Evolutionary conservation across 176 grass and related monocot genomes (phyloP).

Genomic region (Oryza brachyantha): DNA sequence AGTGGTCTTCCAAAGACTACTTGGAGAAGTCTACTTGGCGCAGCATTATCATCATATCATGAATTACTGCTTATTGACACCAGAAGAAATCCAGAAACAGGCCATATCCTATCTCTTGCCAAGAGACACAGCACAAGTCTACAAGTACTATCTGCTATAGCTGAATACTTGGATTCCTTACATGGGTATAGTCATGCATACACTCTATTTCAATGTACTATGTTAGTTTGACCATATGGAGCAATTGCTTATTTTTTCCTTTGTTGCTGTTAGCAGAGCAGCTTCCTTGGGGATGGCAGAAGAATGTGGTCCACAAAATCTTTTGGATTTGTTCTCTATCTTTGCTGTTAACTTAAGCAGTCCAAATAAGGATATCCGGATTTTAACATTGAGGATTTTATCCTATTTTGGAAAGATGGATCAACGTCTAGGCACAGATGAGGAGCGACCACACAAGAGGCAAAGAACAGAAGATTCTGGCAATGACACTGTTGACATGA

Average conservation of each 20-base stretch:
- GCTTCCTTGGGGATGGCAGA: constrained; percentile 31
- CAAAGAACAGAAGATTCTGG: constrained; percentile 63
- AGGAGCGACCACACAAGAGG: constrained; percentile 63
- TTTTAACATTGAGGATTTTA: constrained; percentile 86
- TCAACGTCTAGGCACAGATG: constrained; percentile 40
- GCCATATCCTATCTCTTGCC: constrained; percentile 62
- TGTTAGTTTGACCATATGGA: background rate
- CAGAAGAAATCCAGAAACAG: constrained; percentile 45
- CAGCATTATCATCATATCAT: constrained; percentile 65
- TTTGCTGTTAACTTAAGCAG: constrained; percentile 71
- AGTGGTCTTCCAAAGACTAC: constrained; percentile 61
- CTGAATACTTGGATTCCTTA: constrained; percentile 69
- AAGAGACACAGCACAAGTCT: constrained; percentile 68
- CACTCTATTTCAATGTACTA: background rate
- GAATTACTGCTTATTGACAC: constrained; percentile 38
- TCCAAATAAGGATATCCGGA: constrained; percentile 64
- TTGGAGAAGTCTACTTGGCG: constrained; percentile 77
- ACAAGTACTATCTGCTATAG: constrained; percentile 74
- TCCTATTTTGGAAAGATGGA: constrained; percentile 56
- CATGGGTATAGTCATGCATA: constrained; percentile 40
- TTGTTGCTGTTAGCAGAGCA: constrained; percentile 25
- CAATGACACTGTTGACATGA: constrained; percentile 38
- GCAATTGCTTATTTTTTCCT: constrained; percentile 10
- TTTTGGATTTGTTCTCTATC: constrained; percentile 38
- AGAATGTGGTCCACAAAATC: constrained; percentile 53